Evolutionary conservation across 1,284 basidiomycete species (phyloP), one percentile per base, ranked within the genome.

Genomic region (Ustilago shanxiensis): DNA sequence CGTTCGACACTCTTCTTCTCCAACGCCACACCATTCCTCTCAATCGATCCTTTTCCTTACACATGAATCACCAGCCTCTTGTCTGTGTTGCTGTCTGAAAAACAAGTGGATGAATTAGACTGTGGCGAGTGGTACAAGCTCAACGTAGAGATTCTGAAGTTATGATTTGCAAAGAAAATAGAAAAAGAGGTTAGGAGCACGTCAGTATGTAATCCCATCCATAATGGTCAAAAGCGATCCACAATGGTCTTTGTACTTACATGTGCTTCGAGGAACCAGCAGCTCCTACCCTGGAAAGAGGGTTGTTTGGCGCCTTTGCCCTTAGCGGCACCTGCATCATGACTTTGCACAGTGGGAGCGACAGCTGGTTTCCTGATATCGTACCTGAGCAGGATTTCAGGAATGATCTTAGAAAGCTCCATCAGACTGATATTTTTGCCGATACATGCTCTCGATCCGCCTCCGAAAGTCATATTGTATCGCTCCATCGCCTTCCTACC

Each of bases 341-440:
- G 41, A n/a, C 7, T 44, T 1, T 60, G 18, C 3, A 22, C 56
- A 5, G 49, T 1, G 4, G 31, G 6, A 1, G 20, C 20, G 53
- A 63, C 33, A 7, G 50, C 54, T 1, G 69, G 69, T 37, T 72
- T 72, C 54, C 60, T 71, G 52, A 83, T 44, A 33, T 80, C 69
- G 53, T 77, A 82, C 28, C 77, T 56, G 22, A 72, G 62, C 11
- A 83, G n/a, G 22, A 83, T 74, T 51, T 77, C 72, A 4, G 81
- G 81, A 16, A 82, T 66, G 56, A 79, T 60, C 65, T 83, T 83
- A 45, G 76, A 77, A 20, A 83, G 66, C 60, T 83, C 81, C 79
- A 83, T 82, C 55, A 83, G 60, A 45, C 76, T 79, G 53, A 83
- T 82, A 45, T 82, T 82, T 52, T 82, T 83, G 7, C 80, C 81